Evolutionary conservation across 2,329 filamentous ascomycete species (phyloP), one percentile per base, ranked within the genome.

Genomic region (Chalara sp.): DNA sequence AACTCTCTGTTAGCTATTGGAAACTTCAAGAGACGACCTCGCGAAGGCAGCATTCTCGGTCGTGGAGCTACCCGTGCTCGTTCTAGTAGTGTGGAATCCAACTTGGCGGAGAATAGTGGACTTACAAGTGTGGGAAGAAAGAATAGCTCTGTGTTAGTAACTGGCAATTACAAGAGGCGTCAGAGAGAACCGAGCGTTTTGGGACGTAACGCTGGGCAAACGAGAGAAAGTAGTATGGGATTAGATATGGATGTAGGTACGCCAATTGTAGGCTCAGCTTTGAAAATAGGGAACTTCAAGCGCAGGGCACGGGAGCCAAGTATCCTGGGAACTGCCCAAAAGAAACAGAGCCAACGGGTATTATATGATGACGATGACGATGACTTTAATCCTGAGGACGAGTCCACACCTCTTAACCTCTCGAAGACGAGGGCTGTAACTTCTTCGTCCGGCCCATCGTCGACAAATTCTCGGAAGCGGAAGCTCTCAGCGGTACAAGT

Each of bases 321-420:
- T 63, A 83, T 84, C 49, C 64, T 84, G 41, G 76, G 78, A 47
- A 64, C 62, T 21, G 59, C 54, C 7, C 63, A 32, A 64, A 66
- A 53, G 61, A 47, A 57, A 63, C 52, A 64, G 61, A 31, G 68
- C 68, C 32, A 60, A 58, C 32, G 67, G 71, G 33, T 54, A 8
- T 71, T 75, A 29, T 74, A 56, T 32, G 55, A 56, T 37, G 72
- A 77, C 31, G 58, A 63, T 10, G 62, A 62, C 32, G 73, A 78
- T 28, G 75, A 78, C 57, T 84, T 80, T 61, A 75, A 72, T 47
- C 84, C 76, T 0, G 82, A 87, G 51, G 82, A 81, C 31, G 83
- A 86, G 67, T 84, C 83, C 12, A 88, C 85, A 6, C 84, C 84
- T 4, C 61, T 85, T 30, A 77, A 80, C 52, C 67, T 75, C 21